Evolutionary conservation across 1,284 basidiomycete species (phyloP).

Genomic region (Pascua sp.): DNA sequence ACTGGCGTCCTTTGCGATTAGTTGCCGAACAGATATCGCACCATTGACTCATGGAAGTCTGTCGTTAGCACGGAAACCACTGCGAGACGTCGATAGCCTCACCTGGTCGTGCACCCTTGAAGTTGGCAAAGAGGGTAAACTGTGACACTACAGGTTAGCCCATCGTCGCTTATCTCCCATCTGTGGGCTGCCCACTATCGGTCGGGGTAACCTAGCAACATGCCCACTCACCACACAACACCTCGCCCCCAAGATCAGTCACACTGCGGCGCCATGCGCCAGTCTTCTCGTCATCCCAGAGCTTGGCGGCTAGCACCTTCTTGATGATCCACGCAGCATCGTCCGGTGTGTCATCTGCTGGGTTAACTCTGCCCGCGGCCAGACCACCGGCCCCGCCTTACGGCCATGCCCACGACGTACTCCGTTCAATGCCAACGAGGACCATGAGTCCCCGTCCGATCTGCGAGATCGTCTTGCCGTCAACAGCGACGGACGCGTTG

Average conservation of each 20-base stretch:
- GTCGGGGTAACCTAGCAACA: background rate
- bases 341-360: constrained; percentile 66
- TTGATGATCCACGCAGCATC: constrained; percentile 70
- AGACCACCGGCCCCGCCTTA: background rate
- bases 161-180: background rate
- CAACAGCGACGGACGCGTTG: constrained; percentile 45
- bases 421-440: constrained; percentile 65
- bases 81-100: background rate
- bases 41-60: constrained; percentile 89
- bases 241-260: constrained; percentile 76
- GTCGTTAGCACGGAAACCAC: constrained; percentile 33
- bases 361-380: background rate
- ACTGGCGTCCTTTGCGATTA: too few relatives aligned
- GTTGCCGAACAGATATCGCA: constrained; percentile 45
- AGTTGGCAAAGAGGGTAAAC: constrained; percentile 84
- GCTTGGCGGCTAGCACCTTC: constrained; percentile 71
- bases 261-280: constrained; percentile 70
- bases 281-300: constrained; percentile 60
- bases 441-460: constrained; percentile 81
- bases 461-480: constrained; percentile 59
- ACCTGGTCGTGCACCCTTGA: constrained; percentile 73
- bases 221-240: constrained; percentile 62
- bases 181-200: background rate
- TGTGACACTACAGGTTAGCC: constrained; percentile 60
- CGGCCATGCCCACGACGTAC: constrained; percentile 4